Evolutionary conservation across 2,329 filamentous ascomycete species (phyloP), one percentile per base, ranked within the genome.

Genomic region (Xylaria sp.): DNA sequence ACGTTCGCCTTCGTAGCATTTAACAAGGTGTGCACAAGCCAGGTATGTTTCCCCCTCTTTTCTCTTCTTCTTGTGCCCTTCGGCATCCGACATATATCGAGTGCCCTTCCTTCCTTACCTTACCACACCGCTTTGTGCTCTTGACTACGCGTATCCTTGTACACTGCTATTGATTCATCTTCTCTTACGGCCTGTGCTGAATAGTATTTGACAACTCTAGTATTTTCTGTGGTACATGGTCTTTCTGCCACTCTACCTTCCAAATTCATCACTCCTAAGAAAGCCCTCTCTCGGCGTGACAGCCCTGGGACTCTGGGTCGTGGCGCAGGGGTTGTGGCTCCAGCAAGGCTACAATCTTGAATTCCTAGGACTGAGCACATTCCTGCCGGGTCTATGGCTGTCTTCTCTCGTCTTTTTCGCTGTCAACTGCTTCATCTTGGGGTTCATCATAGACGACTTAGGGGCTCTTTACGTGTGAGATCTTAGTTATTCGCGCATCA

Each of bases 171-270:
- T 15, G 18, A 61, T 15, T 46, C 18, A 4, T 10, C 43, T 25
- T 25, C 43, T 28, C 33, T 52, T 51, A 39, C 15, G 13, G 28
- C 20, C 2, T 31, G 25, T 15, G 36, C 28, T 51, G 43, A 28
- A 28, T 39, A 15, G 46, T 72, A 78, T 43, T 77, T 62, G n/a
- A 5, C 33, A 13, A 10, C 33, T 7, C 12, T 60, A 97, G 94
- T 99, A 99, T 80, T 99, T 99, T 80, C 88, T 99, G 59, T 99
- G 96, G 96, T 98, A 99, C 81, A 90, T 98, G 81, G 89, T 98
- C 72, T 93, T 99, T 75, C 84, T 98, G 2, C 96, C 96, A 0
- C 90, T 98, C 59, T 97, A 98, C 79, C 90, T 99, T 0, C 94
- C 95, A 0, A 83, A 83, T 46, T 98, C 94, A 0, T 91, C 91